phyloP scores from a whole-genome alignment of 2,329 filamentous ascomycete genomes.

The Ceratocystis ficicola region DNA sequence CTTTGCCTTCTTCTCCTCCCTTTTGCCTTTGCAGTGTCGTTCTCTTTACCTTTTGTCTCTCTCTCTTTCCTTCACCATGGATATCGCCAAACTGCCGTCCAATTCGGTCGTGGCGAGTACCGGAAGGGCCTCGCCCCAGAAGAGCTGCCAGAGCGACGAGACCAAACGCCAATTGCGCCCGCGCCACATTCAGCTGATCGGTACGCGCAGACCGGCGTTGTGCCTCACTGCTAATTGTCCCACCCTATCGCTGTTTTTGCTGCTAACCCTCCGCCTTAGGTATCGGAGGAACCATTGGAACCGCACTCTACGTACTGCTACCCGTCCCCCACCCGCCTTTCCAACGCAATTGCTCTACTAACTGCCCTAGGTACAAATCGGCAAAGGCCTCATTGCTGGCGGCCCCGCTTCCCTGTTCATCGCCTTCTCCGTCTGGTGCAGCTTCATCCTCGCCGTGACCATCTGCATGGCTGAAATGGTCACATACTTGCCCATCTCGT shows the following conservation, averaged over 20 bases:
- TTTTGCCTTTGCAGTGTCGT: neutral
- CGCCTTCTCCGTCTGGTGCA: conserved; percentile 50
- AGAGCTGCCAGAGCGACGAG: conserved; percentile 19
- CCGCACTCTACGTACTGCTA: conserved; percentile 41
- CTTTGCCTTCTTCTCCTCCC: neutral
- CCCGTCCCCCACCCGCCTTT: neutral
- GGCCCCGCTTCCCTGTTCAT: conserved; percentile 47
- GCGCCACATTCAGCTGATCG: conserved; percentile 46
- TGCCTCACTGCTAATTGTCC: neutral
- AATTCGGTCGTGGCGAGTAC: neutral
- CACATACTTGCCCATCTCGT: conserved; percentile 62
- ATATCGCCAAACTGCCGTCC: neutral
- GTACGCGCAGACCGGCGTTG: neutral
- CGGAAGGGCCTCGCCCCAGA: neutral
- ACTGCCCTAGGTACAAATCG: conserved; percentile 35
- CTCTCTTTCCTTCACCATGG: neutral
- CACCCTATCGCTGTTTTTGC: neutral
- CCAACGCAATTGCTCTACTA: conserved; percentile 4
- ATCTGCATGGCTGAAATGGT: conserved; percentile 63
- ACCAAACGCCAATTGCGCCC: conserved; percentile 44
- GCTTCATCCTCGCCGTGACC: conserved; percentile 48
- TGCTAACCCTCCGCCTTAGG: conserved; percentile 28
- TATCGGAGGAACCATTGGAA: conserved; percentile 54
- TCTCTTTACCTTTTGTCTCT: neutral
- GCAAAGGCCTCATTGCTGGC: conserved; percentile 44